A percentile compares a stretch with the other conserved stretches of the same genome.
These are phyloP conservation scores for Picochlorum costavermella DNA, from an alignment of 139 green algal species.

Conservation along the genomic window DNA sequence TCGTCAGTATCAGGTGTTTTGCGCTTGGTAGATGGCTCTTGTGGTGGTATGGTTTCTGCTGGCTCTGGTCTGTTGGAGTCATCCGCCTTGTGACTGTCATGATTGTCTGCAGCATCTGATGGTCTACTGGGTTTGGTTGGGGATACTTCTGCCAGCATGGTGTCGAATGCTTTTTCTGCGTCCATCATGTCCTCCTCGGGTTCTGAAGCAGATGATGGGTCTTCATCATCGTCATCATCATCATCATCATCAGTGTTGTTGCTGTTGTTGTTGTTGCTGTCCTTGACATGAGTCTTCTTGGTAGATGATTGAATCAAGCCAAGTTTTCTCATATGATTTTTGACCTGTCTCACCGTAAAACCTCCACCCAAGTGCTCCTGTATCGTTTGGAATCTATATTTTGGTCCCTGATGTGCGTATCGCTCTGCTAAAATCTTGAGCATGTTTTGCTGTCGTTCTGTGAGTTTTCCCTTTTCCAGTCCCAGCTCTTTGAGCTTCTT, in stretches of 20 bases:
- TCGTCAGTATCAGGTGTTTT: not conserved
- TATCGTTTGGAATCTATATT: not conserved
- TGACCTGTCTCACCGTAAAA: not conserved
- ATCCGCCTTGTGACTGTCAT: too few species aligned
- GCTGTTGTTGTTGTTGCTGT: too few species aligned
- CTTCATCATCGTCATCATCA: not conserved
- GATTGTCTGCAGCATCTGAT: too few species aligned
- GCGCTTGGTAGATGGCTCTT: too few species aligned
- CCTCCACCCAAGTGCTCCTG: not conserved
- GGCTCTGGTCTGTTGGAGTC: too few species aligned
- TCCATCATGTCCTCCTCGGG: not conserved
- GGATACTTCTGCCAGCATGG: not conserved
- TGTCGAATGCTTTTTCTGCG: not conserved
- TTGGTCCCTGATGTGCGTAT: not conserved
- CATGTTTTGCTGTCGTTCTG: slow-evolving; percentile 18
- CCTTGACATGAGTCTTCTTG: not conserved
- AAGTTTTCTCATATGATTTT: not conserved
- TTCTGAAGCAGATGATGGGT: not conserved
- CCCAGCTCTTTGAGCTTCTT: slow-evolving; percentile 39
- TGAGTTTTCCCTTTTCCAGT: slow-evolving; percentile 34
- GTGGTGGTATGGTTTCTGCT: too few species aligned
- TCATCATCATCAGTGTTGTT: not conserved
- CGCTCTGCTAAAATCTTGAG: not conserved
- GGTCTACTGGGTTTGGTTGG: not conserved
- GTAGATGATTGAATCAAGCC: not conserved